Base-by-base conservation (phyloP, 2,329 filamentous ascomycete species). In the Coleophoma cylindrospora region DNA sequence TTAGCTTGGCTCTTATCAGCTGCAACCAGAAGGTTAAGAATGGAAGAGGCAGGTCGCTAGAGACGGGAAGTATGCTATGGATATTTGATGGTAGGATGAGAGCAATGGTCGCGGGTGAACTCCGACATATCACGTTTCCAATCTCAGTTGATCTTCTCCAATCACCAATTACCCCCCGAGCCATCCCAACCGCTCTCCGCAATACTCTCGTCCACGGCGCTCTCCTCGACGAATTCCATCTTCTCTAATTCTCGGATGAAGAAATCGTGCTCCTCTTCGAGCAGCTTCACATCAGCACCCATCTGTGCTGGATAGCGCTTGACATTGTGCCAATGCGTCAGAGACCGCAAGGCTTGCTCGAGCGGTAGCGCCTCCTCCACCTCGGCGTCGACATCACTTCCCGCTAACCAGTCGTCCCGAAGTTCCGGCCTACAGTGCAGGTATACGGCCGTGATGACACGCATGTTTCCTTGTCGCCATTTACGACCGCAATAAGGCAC, bases 381-480 rank as follows among this genome's bases (percentile, higher is more conserved):
- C 59, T 96, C 92, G 1, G 87, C 89, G 61, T 99, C 94, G 1
- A 97, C 84, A 64, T 96, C 91, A 53, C 86, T 87, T 5, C 92
- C 92, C 0, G 89, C 84, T 1, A 97, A 77, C 92, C 94, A 97
- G 70, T 96, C 94, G 64, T 99, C 94, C 32, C 92, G 80, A 43
- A 99, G 76, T 67, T 97, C 92, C 0, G 92, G 92, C 8, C 91
- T 80, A 64, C 92, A 96, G 70, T 96, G 89, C 45, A 99, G 76
- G 68, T 96, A 99, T 1, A 99, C 89, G 3, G 91, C 91, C 0
- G 94, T 99, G 64, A 99, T 99, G 63, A 97, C 91, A 49, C 92
- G 88, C 94, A 99, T 99, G 69, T 99, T 97, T 60, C 84, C 85
- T 72, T 97, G 94, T 13, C 94, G 85, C 94, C 94, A 99, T 72